These are phyloP conservation scores for Cladosporium sp. DNA, from an alignment of 2,329 filamentous ascomycete species.

Conservation along the genomic window DNA sequence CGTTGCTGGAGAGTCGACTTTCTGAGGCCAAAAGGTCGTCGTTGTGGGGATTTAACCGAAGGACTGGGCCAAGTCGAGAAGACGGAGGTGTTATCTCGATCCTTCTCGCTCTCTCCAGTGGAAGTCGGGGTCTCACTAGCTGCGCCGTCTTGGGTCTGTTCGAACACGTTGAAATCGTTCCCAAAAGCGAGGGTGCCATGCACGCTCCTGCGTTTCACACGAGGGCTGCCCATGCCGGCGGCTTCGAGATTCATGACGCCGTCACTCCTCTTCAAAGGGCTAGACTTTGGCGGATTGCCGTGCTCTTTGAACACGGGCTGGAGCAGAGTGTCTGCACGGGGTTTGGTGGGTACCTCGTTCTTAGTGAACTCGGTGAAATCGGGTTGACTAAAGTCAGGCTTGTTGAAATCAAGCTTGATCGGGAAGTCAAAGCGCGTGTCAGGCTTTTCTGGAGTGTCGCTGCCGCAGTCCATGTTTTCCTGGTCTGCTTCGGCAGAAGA, in stretches of 20 bases:
- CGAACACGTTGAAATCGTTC: constrained; percentile 74
- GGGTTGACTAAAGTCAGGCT: constrained; percentile 21
- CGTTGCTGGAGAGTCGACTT: constrained; percentile 88
- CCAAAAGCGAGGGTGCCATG: constrained; percentile 69
- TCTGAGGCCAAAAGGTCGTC: constrained; percentile 54
- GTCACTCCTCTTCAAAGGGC: constrained; percentile 89
- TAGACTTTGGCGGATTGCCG: constrained; percentile 61
- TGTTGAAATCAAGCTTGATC: constrained; percentile 50
- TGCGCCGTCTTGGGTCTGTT: constrained; percentile 48
- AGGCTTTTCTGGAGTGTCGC: constrained; percentile 27
- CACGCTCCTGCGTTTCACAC: constrained; percentile 76
- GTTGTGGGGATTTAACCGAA: constrained; percentile 31
- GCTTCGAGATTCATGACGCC: constrained; percentile 85
- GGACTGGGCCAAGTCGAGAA: constrained; percentile 32
- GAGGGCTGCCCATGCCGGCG: constrained; percentile 74
- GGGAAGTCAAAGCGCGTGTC: constrained; percentile 42
- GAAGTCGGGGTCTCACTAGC: constrained; percentile 29
- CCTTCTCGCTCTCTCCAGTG: constrained; percentile 32
- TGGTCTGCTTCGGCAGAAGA: constrained; percentile 50
- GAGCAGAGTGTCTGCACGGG: constrained; percentile 49
- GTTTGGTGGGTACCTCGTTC: constrained; percentile 22
- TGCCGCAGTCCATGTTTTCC: constrained; percentile 36
- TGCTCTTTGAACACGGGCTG: constrained; percentile 46
- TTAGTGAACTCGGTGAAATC: constrained; percentile 3
- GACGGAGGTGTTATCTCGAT: constrained; percentile 29